A percentile compares a stretch with the other conserved stretches of the same genome.
Conservation (phyloP, 129 eudicot species). For the Helianthus annuus region HanXRQr2.0-SUNRISE NC_035438.2:136762721-136763220, state of each 20-base stretch:
- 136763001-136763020: slow-evolving; percentile 42
- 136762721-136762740: too few relatives aligned
- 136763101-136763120: slow-evolving; percentile 50
- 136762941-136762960: slow-evolving; percentile 2
- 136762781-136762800: too few relatives aligned
- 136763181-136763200: slow-evolving; percentile 48
- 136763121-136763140: slow-evolving; percentile 42
- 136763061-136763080: slow-evolving; percentile 38
- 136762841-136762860: neutral
- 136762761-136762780: too few relatives aligned
- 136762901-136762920: neutral
- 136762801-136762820: too few relatives aligned
- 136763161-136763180: slow-evolving; percentile 58
- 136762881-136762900: neutral
- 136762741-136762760: too few relatives aligned
- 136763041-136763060: slow-evolving; percentile 45
- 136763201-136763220: slow-evolving; percentile 47
- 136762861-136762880: too few relatives aligned
- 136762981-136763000: slow-evolving; percentile 44
- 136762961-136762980: slow-evolving; percentile 31
- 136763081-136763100: slow-evolving; percentile 47
- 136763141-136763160: slow-evolving; percentile 30
- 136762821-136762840: too few relatives aligned
- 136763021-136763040: slow-evolving; percentile 29
- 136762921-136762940: too few relatives aligned